Evolutionary conservation across 192 early-diverging fungal species (phyloP).

Genomic region (Podochytrium sp.): DNA sequence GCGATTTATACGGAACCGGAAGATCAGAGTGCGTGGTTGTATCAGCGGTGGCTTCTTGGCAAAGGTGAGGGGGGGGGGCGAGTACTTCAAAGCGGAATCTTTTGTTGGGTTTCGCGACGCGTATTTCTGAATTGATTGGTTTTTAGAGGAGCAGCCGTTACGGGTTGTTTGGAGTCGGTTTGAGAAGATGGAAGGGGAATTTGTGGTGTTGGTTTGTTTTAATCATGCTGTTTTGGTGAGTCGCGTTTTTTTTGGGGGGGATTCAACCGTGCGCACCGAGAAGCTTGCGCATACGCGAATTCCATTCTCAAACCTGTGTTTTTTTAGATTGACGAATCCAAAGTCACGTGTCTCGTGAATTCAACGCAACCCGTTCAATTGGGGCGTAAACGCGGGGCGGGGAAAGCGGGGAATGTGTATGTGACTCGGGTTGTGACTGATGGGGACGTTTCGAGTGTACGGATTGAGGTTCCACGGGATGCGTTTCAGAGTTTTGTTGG

Average conservation of each 20-base stretch:
- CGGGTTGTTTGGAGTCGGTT: background rate
- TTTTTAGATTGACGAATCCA: background rate
- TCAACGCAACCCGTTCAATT: no score
- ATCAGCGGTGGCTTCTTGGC: slow-evolving; percentile 91
- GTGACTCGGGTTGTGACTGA: no score
- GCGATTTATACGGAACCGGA: slow-evolving; percentile 96
- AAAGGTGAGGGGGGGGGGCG: no score
- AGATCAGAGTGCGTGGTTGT: slow-evolving; percentile 97
- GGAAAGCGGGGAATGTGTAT: no score
- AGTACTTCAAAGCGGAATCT: background rate
- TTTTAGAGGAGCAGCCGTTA: background rate
- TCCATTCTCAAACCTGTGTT: background rate
- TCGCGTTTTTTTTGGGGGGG: background rate
- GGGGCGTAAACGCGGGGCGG: no score
- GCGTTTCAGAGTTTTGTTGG: background rate
- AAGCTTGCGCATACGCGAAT: no score
- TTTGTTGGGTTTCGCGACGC: background rate
- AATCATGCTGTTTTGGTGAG: slow-evolving; percentile 10
- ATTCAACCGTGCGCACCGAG: no score
- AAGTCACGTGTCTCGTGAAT: no score
- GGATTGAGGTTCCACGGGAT: background rate
- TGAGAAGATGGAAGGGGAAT: background rate
- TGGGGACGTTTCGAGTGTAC: background rate
- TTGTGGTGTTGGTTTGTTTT: slow-evolving; percentile 21
- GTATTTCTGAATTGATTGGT: background rate